Conservation (phyloP, 2,329 filamentous ascomycete species). For the Lasiodiplodia gonubiensis region DNA sequence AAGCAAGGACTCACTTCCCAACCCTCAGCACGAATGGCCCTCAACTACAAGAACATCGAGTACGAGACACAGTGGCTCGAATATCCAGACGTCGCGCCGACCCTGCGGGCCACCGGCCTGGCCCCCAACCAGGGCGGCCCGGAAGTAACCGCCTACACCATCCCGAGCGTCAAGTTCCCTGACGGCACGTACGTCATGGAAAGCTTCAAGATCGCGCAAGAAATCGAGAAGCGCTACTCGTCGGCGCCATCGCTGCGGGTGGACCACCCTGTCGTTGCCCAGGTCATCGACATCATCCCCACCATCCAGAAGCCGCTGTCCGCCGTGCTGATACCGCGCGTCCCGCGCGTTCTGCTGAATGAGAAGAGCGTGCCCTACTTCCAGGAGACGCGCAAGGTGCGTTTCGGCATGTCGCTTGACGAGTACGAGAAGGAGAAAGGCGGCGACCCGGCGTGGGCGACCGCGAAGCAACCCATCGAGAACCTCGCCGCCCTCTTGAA, state of each 20-base stretch:
- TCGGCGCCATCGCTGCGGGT: constrained; percentile 62
- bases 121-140: constrained; percentile 51
- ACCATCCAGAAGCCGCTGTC: constrained; percentile 32
- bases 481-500: constrained; percentile 55
- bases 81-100: constrained; percentile 68
- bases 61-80: constrained; percentile 74
- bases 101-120: constrained; percentile 57
- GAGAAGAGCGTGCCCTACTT: constrained; percentile 58
- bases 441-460: constrained; percentile 58
- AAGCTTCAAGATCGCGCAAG: constrained; percentile 63
- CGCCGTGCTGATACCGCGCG: constrained; percentile 46
- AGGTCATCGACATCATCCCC: constrained; percentile 41
- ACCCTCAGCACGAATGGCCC: constrained; percentile 62
- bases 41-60: constrained; percentile 71
- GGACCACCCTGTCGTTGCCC: constrained; percentile 57
- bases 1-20: constrained; percentile 17
- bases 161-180: constrained; percentile 62
- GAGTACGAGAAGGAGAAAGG: constrained; percentile 56
- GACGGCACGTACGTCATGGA: constrained; percentile 69
- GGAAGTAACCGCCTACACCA: constrained; percentile 53
- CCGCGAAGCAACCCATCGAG: constrained; percentile 46
- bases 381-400: constrained; percentile 55
- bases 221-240: constrained; percentile 65
- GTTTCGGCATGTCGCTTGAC: constrained; percentile 60
- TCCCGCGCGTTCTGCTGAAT: constrained; percentile 60